Evolutionary conservation across 208 protist genomes (phyloP), one percentile per base, ranked within the genome.

Genomic region (Jaenimonas drosophilae): DNA sequence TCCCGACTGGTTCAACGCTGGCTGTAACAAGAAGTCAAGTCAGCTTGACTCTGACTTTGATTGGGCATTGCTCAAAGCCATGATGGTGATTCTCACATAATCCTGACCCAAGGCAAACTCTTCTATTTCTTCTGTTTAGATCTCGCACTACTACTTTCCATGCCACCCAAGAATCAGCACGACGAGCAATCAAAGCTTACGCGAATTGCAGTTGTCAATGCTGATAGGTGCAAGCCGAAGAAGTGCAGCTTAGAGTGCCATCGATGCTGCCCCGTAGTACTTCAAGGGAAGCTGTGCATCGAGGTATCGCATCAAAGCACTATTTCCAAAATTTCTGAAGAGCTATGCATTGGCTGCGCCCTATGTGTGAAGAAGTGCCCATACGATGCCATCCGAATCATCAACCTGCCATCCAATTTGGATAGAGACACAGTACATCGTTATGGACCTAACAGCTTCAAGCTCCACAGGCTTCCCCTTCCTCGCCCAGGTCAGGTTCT

Each of bases 351-450:
- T 58, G 99, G 98, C 60, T 99, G 99, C 76, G 97, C 94, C 66
- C 98, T 99, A 54, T 99, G 98, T 68, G 93, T 98, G 2, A 99
- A 99, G 77, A 99, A 99, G 59, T 99, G 99, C 69, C 99, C 99
- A 14, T 99, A 98, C 61, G 92, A 99, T 44, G 99, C 99, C 32
- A 99, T 99, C 74, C 76, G 76, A 46, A 99, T 99, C 64, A 99
- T 99, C 70, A 99, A 99, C 71, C 70, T 99, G 26, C 98, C 98
- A 24, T 99, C 95, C 26, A 97, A 98, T 64, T 76, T 99, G 17
- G 83, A 97, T 25, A 88, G 66, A 24, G 65, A 98, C 24, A 99
- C 96, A 5, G 98, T 98, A 0, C 98, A 99, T 74, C 87, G 99
- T 46, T 99, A 99, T 72, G 95, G 96, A 27, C 79, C 96, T 27